phyloP scores from a whole-genome alignment of 345 rosid species.

The Psidium friedrichsthalianum region DNA sequence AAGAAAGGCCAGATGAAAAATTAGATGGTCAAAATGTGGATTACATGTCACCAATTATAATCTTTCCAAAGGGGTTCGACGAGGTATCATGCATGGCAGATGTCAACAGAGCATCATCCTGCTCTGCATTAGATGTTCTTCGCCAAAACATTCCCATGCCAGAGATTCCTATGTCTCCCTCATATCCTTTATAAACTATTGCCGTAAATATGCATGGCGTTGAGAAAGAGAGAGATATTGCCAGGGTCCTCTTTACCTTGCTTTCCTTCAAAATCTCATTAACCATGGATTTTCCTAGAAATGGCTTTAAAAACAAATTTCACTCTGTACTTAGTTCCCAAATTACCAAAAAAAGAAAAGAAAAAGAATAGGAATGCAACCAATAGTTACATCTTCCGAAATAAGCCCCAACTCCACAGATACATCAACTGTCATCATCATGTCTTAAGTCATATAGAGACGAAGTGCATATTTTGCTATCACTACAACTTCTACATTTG shows the following conservation, averaged over 20 bases:
- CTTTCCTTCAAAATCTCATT: not conserved
- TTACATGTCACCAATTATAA: not conserved
- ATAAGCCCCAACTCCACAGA: not conserved
- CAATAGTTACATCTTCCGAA: not conserved
- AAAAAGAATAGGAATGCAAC: not conserved
- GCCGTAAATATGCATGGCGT: not conserved
- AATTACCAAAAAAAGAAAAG: not conserved
- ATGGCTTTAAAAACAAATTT: not conserved
- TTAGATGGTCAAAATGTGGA: not conserved
- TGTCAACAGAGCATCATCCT: not conserved
- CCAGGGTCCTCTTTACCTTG: not conserved
- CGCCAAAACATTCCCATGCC: not conserved
- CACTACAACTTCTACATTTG: not conserved
- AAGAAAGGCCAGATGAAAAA: not conserved
- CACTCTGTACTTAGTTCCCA: not conserved
- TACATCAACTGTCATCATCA: not conserved
- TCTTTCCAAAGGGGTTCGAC: not conserved
- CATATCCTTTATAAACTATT: not conserved
- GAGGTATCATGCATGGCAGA: not conserved
- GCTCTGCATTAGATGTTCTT: not conserved
- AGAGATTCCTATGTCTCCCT: not conserved
- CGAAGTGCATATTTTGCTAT: not conserved
- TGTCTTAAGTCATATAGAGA: not conserved
- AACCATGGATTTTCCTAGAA: not conserved
- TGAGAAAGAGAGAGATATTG: not conserved